Conservation (phyloP, 2,329 filamentous ascomycete genomes). For the Alternaria postmessia region DNA sequence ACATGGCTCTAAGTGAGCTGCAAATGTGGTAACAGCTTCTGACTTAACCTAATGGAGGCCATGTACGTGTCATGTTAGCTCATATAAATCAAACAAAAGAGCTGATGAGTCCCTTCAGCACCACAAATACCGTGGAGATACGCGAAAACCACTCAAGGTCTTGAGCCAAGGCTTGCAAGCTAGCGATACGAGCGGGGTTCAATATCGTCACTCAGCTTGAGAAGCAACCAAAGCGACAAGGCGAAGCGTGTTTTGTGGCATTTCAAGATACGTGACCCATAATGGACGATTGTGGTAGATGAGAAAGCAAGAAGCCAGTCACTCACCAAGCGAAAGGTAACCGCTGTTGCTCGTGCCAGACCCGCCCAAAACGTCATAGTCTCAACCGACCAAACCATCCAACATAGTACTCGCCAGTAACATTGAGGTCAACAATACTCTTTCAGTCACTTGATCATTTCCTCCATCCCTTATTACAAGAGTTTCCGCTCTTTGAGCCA, state of each 20-base stretch:
- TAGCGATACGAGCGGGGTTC: neutral
- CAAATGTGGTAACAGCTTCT: neutral
- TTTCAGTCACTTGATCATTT: neutral
- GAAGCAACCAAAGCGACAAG: neutral
- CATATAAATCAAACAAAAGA: neutral
- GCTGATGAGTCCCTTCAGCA: neutral
- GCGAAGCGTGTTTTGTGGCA: neutral
- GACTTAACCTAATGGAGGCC: neutral
- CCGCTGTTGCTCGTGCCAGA: neutral
- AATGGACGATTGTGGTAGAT: neutral
- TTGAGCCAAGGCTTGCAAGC: neutral
- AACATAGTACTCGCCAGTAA: constrained; percentile 19
- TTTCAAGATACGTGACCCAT: neutral
- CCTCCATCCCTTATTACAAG: neutral
- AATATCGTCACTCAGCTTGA: neutral
- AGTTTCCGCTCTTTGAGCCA: neutral
- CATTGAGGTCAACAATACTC: neutral
- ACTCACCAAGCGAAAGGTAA: neutral
- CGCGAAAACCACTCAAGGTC: neutral
- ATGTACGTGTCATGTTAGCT: neutral
- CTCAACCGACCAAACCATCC: constrained; percentile 11
- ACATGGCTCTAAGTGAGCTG: neutral
- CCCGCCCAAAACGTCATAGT: constrained; percentile 13
- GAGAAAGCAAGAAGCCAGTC: neutral
- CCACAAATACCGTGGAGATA: neutral